Base-by-base conservation (phyloP, 768 basidiomycete genomes). In the Leccinum uliginosum region DNA sequence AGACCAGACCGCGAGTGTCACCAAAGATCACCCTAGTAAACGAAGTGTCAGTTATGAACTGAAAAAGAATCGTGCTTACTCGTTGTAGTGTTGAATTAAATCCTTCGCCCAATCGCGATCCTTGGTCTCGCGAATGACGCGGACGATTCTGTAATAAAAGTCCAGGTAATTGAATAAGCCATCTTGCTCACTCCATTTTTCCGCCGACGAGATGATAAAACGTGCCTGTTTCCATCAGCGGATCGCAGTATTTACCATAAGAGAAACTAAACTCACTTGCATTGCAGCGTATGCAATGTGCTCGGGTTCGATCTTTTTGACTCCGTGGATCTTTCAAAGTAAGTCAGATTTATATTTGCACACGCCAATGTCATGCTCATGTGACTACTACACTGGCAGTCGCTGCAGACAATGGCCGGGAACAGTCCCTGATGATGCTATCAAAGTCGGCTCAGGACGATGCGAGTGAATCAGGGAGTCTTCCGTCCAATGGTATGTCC, bases 131-230 rank as follows among this genome's bases (percentile, higher is more conserved):
- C 27, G 30, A 34, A 50, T 30, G 11, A 50, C 8, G 2, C 14
- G n/a, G n/a, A 50, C 19, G 32, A 50, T 50, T 23, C 30, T 30
- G 29, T 50, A 50, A 27, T 50, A 50, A 3, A 32, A 50, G 4
- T 50, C 49, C 3, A 4, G 17, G 21, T 50, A 34, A 10, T 34
- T 50, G 49, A 50, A 50, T 50, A 50, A 6, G 6, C 30, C 19
- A 34, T 34, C 49, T 9, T 50, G 49, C 4, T 50, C 49, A 34
- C 53, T 54, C 53, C 53, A 54, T 24, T 54, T 54, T 14, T 54
- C 53, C 3, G 32, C 53, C 3, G 23, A 54, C 1, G 34, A 54
- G 17, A 54, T n/a, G 1, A 54, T 24, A 24, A 54, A 54, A 0
- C 32, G 11, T 6, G 53, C 53, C 53, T 54, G 32, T 54, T 38